A percentile compares a stretch with the other conserved stretches of the same genome.
Conservation (phyloP, 768 basidiomycete genomes). For the Tulasnella sp. region DNA sequence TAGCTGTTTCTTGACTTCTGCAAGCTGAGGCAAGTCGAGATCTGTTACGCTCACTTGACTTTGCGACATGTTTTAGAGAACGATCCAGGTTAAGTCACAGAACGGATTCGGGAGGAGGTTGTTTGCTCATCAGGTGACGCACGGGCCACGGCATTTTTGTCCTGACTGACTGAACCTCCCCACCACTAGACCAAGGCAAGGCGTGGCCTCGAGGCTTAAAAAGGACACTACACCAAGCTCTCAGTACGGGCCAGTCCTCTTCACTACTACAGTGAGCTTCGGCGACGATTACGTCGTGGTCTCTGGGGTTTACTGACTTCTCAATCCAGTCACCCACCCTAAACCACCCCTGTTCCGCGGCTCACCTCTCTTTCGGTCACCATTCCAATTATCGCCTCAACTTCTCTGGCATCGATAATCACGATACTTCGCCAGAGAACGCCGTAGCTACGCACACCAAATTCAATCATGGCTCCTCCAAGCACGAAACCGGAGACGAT, state of each 20-base stretch:
- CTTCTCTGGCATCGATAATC: not conserved
- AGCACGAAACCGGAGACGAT: slow-evolving; percentile 75
- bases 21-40: slow-evolving; percentile 74
- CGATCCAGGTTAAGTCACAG: not conserved
- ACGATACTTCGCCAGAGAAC: not conserved
- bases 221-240: not conserved
- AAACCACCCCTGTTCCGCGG: not conserved
- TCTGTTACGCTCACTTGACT: slow-evolving; percentile 53
- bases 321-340: not conserved
- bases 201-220: not conserved
- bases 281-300: not conserved
- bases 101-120: not conserved
- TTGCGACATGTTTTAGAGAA: not conserved
- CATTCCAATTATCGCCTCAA: not conserved
- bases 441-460: not conserved
- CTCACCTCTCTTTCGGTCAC: not conserved
- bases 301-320: not conserved
- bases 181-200: not conserved
- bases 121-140: slow-evolving; percentile 2
- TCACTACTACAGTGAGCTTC: not conserved
- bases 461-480: slow-evolving; percentile 53
- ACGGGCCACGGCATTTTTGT: slow-evolving; percentile 2
- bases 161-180: not conserved
- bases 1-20: slow-evolving; percentile 81
- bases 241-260: not conserved